These are phyloP conservation scores for Camillea tinctor DNA, from an alignment of 2,329 filamentous ascomycete genomes.

Conservation along the genomic window DNA sequence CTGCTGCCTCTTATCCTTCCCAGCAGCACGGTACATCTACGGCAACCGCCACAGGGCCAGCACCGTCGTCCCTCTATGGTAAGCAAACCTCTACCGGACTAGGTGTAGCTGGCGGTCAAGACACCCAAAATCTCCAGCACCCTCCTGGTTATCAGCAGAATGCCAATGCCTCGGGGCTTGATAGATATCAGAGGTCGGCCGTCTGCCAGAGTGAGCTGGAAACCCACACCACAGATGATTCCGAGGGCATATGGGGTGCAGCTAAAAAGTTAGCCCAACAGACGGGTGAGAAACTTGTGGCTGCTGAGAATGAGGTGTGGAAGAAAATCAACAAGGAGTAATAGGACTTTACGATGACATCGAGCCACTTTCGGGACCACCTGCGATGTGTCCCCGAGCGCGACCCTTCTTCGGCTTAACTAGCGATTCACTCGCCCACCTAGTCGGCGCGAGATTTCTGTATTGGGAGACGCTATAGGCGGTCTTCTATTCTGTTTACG, in stretches of 20 bases:
- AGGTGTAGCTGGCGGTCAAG: constrained; percentile 20
- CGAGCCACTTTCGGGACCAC: background rate
- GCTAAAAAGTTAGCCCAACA: constrained; percentile 58
- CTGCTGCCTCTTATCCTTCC: constrained; percentile 39
- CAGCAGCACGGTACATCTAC: constrained; percentile 48
- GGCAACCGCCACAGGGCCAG: constrained; percentile 19
- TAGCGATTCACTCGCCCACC: constrained; percentile 3
- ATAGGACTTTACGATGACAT: background rate
- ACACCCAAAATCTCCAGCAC: constrained; percentile 36
- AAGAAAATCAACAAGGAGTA: constrained; percentile 60
- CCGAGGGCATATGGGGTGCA: constrained; percentile 51
- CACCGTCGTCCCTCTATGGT: constrained; percentile 30
- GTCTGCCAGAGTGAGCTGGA: constrained; percentile 35
- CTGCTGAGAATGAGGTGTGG: constrained; percentile 62
- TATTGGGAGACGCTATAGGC: constrained; percentile 16
- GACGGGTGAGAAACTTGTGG: constrained; percentile 56
- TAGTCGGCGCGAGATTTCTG: constrained; percentile 11
- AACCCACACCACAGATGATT: constrained; percentile 23
- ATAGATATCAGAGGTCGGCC: constrained; percentile 45
- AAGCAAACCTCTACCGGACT: constrained; percentile 29
- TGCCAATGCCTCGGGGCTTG: constrained; percentile 50
- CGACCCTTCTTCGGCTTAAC: constrained; percentile 8
- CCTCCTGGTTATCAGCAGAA: constrained; percentile 59
- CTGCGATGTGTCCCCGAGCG: constrained; percentile 11
- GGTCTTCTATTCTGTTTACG: constrained; percentile 20